Conservation (phyloP, 257 asterid genomes). For the Mitragyna speciosa region DNA sequence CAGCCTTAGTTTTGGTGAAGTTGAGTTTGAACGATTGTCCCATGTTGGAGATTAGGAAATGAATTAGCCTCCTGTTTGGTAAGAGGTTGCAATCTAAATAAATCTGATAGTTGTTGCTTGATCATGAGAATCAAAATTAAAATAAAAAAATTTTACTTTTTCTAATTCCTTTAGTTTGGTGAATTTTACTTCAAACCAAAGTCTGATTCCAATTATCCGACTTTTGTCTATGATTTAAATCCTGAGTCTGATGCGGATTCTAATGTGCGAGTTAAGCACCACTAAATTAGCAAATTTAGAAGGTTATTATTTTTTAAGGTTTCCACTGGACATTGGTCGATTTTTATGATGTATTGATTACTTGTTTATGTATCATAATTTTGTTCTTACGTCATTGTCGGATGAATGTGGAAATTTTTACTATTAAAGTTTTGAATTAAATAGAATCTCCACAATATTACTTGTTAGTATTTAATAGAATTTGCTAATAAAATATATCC, state of each 20-base stretch:
- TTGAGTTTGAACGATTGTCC: slow-evolving; percentile 10
- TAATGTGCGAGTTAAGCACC: no score
- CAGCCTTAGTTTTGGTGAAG: neutral
- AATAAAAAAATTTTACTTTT: no score
- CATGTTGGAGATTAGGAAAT: neutral
- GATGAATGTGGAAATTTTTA: neutral
- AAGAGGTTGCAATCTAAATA: no score
- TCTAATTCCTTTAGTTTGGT: no score
- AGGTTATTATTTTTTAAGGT: neutral
- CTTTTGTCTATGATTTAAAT: no score
- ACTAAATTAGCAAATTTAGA: neutral
- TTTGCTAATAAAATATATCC: neutral
- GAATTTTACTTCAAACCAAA: no score
- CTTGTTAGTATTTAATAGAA: neutral
- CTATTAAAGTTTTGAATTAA: neutral
- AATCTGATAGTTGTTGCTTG: no score
- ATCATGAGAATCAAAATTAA: no score
- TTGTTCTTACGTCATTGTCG: neutral
- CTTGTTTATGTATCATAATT: neutral
- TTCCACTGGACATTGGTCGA: neutral
- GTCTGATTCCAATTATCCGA: no score
- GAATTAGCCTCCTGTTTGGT: no score
- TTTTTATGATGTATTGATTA: neutral
- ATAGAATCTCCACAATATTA: neutral
- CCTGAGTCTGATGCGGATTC: no score